These are phyloP conservation scores for Knufia fluminis DNA, from an alignment of 2,329 filamentous ascomycete genomes.

Conservation along the genomic window DNA sequence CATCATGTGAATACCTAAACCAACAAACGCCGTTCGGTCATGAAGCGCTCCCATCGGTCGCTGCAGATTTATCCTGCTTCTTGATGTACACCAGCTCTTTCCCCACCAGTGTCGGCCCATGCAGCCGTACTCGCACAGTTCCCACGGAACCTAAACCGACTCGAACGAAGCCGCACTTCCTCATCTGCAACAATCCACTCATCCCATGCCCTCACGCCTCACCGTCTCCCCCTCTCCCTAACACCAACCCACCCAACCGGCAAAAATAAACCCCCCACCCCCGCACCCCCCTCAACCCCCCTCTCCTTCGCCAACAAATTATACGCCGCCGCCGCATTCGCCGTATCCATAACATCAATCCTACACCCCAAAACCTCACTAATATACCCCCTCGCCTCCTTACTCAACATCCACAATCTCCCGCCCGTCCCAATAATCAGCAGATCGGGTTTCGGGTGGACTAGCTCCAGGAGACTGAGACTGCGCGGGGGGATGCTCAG, in stretches of 20 bases:
- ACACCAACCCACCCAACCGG: constrained; percentile 67
- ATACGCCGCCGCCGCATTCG: constrained; percentile 89
- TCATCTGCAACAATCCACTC: too few relatives aligned
- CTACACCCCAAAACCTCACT: constrained; percentile 62
- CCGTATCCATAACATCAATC: constrained; percentile 81
- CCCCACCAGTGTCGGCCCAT: too few relatives aligned
- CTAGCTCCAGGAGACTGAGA: constrained; percentile 19
- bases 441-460: constrained; percentile 51
- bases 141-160: too few relatives aligned
- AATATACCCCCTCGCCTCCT: constrained; percentile 61
- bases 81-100: too few relatives aligned
- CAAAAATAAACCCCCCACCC: constrained; percentile 79
- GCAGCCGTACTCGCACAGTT: too few relatives aligned
- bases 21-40: too few relatives aligned
- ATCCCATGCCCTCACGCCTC: too few relatives aligned
- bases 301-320: constrained; percentile 92
- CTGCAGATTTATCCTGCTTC: too few relatives aligned
- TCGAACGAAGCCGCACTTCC: too few relatives aligned
- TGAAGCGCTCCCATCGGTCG: too few relatives aligned
- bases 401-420: constrained; percentile 65
- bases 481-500: constrained; percentile 13
- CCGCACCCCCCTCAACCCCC: constrained; percentile 51
- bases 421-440: constrained; percentile 81
- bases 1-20: too few relatives aligned
- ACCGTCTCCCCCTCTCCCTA: not conserved